Conservation (phyloP, 2,329 filamentous ascomycete species). For the Stenocarpella maydis region DNA sequence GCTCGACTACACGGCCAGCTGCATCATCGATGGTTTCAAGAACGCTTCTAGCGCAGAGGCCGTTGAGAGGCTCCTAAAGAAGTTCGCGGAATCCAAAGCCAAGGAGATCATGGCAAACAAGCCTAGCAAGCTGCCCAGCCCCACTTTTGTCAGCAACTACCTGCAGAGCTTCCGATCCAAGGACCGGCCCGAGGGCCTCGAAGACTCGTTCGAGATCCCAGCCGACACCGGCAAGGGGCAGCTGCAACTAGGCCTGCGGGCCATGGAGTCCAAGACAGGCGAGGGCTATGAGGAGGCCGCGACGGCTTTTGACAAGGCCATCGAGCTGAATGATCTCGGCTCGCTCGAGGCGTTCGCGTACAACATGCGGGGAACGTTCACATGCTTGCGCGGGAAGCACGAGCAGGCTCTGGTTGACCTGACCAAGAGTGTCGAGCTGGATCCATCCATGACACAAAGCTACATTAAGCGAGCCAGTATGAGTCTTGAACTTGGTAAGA, state of each 20-base stretch:
- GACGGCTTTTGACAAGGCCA: conserved; percentile 83
- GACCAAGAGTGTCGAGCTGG: conserved; percentile 90
- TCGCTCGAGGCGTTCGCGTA: conserved; percentile 90
- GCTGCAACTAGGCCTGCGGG: conserved; percentile 81
- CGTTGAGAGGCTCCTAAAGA: conserved; percentile 93
- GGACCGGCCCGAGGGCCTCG: conserved; percentile 80
- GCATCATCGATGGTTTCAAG: conserved; percentile 97
- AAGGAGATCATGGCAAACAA: conserved; percentile 89
- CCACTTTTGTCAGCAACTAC: conserved; percentile 98
- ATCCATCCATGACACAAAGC: conserved; percentile 89
- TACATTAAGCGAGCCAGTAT: conserved; percentile 99
- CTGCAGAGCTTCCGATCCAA: conserved; percentile 95
- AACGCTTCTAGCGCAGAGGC: conserved; percentile 88
- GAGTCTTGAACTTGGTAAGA: conserved; percentile 87
- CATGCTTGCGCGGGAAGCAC: conserved; percentile 90
- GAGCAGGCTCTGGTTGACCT: conserved; percentile 83
- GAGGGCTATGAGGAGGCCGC: conserved; percentile 93
- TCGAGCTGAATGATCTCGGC: conserved; percentile 81
- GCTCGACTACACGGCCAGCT: conserved; percentile 97
- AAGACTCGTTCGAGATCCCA: conserved; percentile 79
- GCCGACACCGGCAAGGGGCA: conserved; percentile 85
- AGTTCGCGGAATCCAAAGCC: conserved; percentile 94
- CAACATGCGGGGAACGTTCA: conserved; percentile 96
- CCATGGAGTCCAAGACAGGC: conserved; percentile 84
- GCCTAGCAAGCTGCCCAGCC: conserved; percentile 86